Evolutionary conservation across 2,329 filamentous ascomycete species (phyloP).

Genomic region (Penicillium sp.): DNA sequence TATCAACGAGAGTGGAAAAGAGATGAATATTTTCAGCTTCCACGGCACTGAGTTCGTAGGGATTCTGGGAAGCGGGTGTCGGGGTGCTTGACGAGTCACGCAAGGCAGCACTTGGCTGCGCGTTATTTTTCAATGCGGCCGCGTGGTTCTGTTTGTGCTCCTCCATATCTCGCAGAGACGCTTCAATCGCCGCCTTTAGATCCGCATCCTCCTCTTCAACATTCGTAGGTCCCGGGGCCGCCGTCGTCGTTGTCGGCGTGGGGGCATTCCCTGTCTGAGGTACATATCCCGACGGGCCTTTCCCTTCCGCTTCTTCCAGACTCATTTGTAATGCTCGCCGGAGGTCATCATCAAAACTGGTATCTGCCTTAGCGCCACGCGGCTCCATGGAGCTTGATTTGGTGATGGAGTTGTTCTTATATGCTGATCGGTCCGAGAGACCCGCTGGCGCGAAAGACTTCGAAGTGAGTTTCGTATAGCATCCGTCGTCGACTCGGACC

Average conservation of each 20-base stretch:
- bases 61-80: slow-evolving; percentile 74
- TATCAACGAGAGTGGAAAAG: slow-evolving; percentile 90
- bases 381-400: slow-evolving; percentile 87
- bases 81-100: slow-evolving; percentile 52
- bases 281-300: slow-evolving; percentile 71
- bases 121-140: slow-evolving; percentile 79
- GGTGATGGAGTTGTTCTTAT: slow-evolving; percentile 56
- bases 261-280: slow-evolving; percentile 60
- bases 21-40: slow-evolving; percentile 98
- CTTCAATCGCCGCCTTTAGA: slow-evolving; percentile 90
- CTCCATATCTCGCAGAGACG: slow-evolving; percentile 95
- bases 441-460: slow-evolving; percentile 57
- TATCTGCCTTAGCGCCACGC: slow-evolving; percentile 82
- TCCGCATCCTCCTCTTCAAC: slow-evolving; percentile 86
- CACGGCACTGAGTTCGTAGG: slow-evolving; percentile 90
- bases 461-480: slow-evolving; percentile 84
- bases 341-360: slow-evolving; percentile 91
- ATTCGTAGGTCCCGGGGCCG: slow-evolving; percentile 46
- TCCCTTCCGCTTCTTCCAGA: slow-evolving; percentile 83
- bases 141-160: slow-evolving; percentile 94
- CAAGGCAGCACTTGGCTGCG: slow-evolving; percentile 57
- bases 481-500: slow-evolving; percentile 94
- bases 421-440: slow-evolving; percentile 44
- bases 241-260: slow-evolving; percentile 44
- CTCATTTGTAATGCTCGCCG: slow-evolving; percentile 96